Conservation (phyloP, 208 protist genomes). For the Leishmania lainsoni region DNA sequence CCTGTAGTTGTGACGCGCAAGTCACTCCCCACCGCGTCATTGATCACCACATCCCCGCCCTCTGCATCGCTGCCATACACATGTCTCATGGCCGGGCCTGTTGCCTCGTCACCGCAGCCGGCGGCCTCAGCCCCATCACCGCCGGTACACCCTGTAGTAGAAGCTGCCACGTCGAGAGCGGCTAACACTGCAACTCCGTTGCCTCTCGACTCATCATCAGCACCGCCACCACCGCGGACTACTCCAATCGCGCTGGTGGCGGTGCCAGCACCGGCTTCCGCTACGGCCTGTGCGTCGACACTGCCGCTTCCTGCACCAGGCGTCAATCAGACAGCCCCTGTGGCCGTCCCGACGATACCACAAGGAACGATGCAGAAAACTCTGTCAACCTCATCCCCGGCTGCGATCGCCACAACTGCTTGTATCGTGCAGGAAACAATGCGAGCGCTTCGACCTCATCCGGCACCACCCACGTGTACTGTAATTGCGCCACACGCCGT, state of each 20-base stretch:
- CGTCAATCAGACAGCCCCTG: not conserved
- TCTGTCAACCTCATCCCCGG: conserved; percentile 1
- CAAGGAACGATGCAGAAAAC: not conserved
- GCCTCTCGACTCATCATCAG: not conserved
- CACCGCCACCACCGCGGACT: not conserved
- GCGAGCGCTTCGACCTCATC: conserved; percentile 11
- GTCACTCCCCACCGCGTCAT: conserved; percentile 9
- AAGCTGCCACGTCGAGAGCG: not conserved
- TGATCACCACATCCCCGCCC: not conserved
- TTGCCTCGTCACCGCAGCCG: not conserved
- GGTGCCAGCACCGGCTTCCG: not conserved
- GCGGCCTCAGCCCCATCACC: not conserved
- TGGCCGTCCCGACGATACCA: not conserved
- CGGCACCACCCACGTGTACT: conserved; percentile 17
- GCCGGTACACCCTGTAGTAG: not conserved
- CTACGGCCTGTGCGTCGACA: conserved; percentile 8
- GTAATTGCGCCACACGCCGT: conserved; percentile 45
- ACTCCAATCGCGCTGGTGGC: not conserved
- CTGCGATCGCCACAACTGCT: conserved; percentile 9
- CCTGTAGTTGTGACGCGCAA: conserved; percentile 16
- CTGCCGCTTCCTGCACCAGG: conserved; percentile 17
- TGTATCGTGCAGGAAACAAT: conserved; percentile 19
- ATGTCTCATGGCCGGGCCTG: not conserved
- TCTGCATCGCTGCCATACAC: not conserved
- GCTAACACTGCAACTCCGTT: not conserved